Conservation (phyloP, 2,329 filamentous ascomycete genomes). For the Aspergillus ochraceus region DNA sequence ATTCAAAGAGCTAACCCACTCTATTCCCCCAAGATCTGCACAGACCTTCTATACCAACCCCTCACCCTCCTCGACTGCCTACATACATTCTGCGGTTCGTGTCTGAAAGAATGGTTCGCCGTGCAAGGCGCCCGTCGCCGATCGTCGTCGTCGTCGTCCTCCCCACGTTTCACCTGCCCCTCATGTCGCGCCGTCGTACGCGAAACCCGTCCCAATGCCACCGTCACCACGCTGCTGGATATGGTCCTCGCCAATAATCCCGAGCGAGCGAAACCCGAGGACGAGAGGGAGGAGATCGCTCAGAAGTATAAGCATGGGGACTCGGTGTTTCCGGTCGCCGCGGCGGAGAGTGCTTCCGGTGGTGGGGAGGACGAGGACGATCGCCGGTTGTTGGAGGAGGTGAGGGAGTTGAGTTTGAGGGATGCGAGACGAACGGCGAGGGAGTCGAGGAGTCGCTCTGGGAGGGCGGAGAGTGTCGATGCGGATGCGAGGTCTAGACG, state of each 20-base stretch:
- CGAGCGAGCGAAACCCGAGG: conserved; percentile 64
- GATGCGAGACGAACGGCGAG: conserved; percentile 30
- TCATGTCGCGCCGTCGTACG: conserved; percentile 85
- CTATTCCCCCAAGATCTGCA: conserved; percentile 73
- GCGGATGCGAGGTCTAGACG: conserved; percentile 26
- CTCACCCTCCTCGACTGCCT: conserved; percentile 89
- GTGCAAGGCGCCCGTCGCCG: conserved; percentile 66
- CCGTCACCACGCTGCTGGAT: conserved; percentile 83
- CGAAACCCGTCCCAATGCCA: conserved; percentile 86
- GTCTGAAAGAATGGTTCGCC: conserved; percentile 92
- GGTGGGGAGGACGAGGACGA: conserved; percentile 59
- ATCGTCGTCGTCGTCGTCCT: conserved; percentile 38
- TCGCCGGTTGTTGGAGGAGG: conserved; percentile 67
- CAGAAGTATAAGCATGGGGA: conserved; percentile 79
- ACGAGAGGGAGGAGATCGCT: conserved; percentile 75
- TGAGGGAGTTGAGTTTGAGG: conserved; percentile 71
- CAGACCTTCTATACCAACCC: conserved; percentile 88
- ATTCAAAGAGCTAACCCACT: neutral
- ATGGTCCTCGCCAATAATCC: conserved; percentile 84
- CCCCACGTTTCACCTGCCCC: conserved; percentile 77
- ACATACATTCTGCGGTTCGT: conserved; percentile 94
- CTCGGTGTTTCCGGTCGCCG: conserved; percentile 67
- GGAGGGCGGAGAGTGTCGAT: conserved; percentile 39
- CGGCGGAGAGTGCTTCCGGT: conserved; percentile 37
- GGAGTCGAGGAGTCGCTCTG: conserved; percentile 26